Evolutionary conservation across 1,139 yeast genomes (phyloP), one percentile per base, ranked within the genome.

Genomic region (Protomyces macrosporus): DNA sequence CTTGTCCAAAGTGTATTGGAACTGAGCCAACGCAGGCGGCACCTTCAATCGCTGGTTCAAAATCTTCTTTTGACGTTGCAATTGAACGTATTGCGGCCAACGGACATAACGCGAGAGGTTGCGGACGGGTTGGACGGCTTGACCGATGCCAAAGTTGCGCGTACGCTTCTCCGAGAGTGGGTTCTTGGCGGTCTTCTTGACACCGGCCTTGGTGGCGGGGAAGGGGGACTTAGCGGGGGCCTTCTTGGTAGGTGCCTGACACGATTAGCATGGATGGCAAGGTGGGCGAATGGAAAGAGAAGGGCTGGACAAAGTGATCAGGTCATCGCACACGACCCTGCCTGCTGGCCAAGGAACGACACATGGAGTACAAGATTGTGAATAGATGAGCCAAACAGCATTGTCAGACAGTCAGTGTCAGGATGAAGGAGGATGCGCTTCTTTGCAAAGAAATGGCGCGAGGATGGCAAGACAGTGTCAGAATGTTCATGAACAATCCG

Each of bases 11-110:
- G 93, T 87, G 80, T 87, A 82, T 77, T 89, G 89, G 86, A 91
- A 93, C 82, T 93, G 98, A 72, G 98, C 84, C 77, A 91, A 86
- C 71, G 98, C 88, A 76, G 98, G 98, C 72, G 98, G 98, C 76
- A 91, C 98, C 87, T 91, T 91, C 78, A 91, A 86, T 86, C 98
- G 90, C 80, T 90, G 79, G 74, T 87, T 83, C 79, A 91, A 84
- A 76, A 91, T 88, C 84, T 91, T 91, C 88, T 86, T 91, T 84
- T 93, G 98, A 85, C 98, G 90, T 82, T 89, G 96, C 73, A 88
- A 83, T 83, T 96, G 90, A 73, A 91, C 95, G 79, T 90, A 90
- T 81, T 87, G 95, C 78, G 98, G 98, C 97, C 98, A 91, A 82
- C 88, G 91, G 77, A 91, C 97, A 79, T 88, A 90, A 81, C 97